A percentile compares a stretch with the other conserved stretches of the same genome.
Conservation (phyloP, 139 green algal species). For the Chlamydomonas urium region DNA sequence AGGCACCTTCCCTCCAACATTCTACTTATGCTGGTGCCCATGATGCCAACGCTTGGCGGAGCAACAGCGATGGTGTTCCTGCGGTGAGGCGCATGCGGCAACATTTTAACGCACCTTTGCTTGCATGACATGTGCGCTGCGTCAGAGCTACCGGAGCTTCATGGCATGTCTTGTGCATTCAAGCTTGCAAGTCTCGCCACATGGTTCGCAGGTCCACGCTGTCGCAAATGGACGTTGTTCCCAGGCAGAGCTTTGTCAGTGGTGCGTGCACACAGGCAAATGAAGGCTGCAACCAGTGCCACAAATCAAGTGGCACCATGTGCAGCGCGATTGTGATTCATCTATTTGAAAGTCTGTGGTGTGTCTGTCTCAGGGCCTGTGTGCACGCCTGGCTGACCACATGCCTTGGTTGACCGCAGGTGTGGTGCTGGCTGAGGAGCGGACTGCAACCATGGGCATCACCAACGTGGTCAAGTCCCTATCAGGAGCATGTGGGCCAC, state of each 20-base stretch:
- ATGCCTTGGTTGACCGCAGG: constrained; percentile 4
- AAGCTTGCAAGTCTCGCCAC: too few species aligned
- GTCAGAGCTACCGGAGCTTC: too few species aligned
- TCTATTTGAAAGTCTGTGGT: too few species aligned
- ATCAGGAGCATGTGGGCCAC: constrained; percentile 18
- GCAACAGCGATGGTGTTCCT: constrained; percentile 25
- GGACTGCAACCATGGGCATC: constrained; percentile 35
- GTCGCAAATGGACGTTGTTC: constrained; percentile 32
- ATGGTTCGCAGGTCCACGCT: background rate
- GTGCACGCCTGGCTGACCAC: background rate
- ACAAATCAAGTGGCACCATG: too few species aligned
- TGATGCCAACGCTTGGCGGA: constrained; percentile 15
- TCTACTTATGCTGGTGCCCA: constrained; percentile 23
- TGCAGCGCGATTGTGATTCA: too few species aligned
- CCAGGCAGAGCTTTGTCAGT: constrained; percentile 18
- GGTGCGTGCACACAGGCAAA: background rate
- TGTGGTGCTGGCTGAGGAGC: constrained; percentile 23
- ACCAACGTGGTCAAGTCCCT: constrained; percentile 32
- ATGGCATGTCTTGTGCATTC: too few species aligned
- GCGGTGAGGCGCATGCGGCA: background rate
- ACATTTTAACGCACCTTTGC: too few species aligned
- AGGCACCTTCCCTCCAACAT: constrained; percentile 38
- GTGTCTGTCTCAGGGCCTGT: too few species aligned
- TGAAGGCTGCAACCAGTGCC: background rate
- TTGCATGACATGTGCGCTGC: too few species aligned